Base-by-base conservation (phyloP, 2,329 filamentous ascomycete species). In the Coniella lustricola region DNA sequence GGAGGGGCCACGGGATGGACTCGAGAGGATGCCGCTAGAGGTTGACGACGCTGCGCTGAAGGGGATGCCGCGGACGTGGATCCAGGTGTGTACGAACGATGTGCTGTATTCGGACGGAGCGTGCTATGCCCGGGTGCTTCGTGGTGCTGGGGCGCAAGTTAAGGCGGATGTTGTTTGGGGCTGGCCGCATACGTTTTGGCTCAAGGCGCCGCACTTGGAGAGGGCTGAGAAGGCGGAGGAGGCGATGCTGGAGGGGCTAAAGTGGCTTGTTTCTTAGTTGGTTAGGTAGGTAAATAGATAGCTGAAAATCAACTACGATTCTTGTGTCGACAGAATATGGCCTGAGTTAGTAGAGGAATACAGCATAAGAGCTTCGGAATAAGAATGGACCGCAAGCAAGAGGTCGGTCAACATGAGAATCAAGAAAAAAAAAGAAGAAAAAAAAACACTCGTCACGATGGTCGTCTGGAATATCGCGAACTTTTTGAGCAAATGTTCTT, bases 111-210 rank as follows among this genome's bases (percentile, higher is more conserved):
- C 70, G 17, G 74, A 77, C 57, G 73, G 74, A 9, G 53, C 73
- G 8, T 76, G 73, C 53, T 75, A 75, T 55, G 72, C 68, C 3
- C 67, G 68, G 57, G 57, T 64, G 3, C 57, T 77, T 50, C 61
- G 58, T 35, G 58, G 63, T 12, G 65, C 62, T 3, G 69, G 67
- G 10, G 63, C 67, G 1, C 63, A 68, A 12, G 67, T 74, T 0
- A 63, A 57, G 48, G 56, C 72, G 7, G 65, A 71, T 54, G 63
- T 75, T 2, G 63, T 73, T 22, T 51, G 56, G 46, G 73, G 73
- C 8, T 75, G 67, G 65, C 72, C 73, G 16, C 74, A 77, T 61
- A 77, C 74, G 7, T 76, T 74, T 55, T 76, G 74, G 74, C 56
- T 76, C 49, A 67, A 70, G 59, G 67, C 67, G 17, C 72, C 69